Evolutionary conservation across 257 asterid genomes (phyloP), one percentile per base, ranked within the genome.

Genomic region (Solanum corneliomulleri): DNA sequence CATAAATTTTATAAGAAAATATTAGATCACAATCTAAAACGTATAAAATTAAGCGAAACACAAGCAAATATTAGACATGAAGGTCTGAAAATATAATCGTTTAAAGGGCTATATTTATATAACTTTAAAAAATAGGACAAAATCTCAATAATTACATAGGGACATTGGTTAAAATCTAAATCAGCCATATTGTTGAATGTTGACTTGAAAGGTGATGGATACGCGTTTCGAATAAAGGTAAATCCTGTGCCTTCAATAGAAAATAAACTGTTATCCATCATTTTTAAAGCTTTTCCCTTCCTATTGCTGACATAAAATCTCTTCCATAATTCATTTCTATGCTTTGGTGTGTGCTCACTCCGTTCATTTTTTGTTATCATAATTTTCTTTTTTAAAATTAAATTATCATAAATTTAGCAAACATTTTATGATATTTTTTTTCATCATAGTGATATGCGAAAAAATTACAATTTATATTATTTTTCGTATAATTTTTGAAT

Each of bases 341-440:
- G 0, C 25, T 7, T 10, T 33, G 35, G 35, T 42, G 10, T 42
- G 12, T 41, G 10, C 0, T 41, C 2, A 1, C 3, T 2, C 1
- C 4, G 4, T 18, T 0, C 2, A 18, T 18, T 56, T 18, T 56
- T 18, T 18, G 11, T 7, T 18, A 1, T 7, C 64, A 56, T 18
- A 56, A 56, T 18, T 56, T 56, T 1, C 8, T 7, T 56, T 52
- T 1, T 52, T 52, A 52, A 18, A 52, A 4, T 52, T 4, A 18
- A 52, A 52, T 18, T 1, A 52, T 18, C 18, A 52, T 56, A 56
- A 56, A 23, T 56, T 3, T 56, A 1, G 7, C 21, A 18, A 56
- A 20, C 3, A 56, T 56, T 1, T 56, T 18, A 56, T 0, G 64
- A 0, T 18, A 18, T 52, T 6, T 13, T 16, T 0, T 18, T 0